A percentile compares a stretch with the other conserved stretches of the same genome.
These are phyloP conservation scores for Bonia amplexicaulis DNA, from an alignment of 176 grass and related monocot species.

Conservation along the genomic window DNA sequence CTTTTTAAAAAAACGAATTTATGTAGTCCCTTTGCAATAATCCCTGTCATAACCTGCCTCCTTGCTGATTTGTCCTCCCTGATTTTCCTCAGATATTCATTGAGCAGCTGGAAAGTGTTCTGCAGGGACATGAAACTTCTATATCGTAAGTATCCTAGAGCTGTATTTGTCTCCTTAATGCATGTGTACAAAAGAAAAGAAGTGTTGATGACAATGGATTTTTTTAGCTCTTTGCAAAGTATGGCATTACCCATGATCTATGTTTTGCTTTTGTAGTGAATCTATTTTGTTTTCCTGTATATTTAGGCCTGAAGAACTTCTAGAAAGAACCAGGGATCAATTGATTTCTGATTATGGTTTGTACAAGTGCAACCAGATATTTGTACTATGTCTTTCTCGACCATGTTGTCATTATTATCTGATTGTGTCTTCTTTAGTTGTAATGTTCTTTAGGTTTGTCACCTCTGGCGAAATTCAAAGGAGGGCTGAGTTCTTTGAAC, in stretches of 20 bases:
- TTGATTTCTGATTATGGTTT: conserved; percentile 87
- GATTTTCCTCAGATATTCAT: conserved; percentile 66
- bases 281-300: conserved; percentile 41
- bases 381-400: neutral
- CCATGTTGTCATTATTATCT: neutral
- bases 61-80: conserved; percentile 11
- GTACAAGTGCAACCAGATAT: conserved; percentile 28
- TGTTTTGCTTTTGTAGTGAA: conserved; percentile 34
- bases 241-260: neutral
- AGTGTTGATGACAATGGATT: neutral
- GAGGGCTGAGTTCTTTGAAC: conserved; percentile 84
- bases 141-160: conserved; percentile 58
- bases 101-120: conserved; percentile 77
- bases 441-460: conserved; percentile 99
- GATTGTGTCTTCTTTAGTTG: conserved; percentile 51
- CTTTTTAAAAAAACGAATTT: neutral
- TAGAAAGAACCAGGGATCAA: conserved; percentile 66
- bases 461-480: conserved; percentile 86
- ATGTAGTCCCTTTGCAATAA: neutral
- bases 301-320: conserved; percentile 76
- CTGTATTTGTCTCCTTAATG: neutral
- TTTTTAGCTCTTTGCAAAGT: neutral
- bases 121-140: conserved; percentile 61
- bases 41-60: neutral
- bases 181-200: conserved; percentile 1